Conservation (phyloP, 257 asterid species). For the Anisodus tanguticus region DNA sequence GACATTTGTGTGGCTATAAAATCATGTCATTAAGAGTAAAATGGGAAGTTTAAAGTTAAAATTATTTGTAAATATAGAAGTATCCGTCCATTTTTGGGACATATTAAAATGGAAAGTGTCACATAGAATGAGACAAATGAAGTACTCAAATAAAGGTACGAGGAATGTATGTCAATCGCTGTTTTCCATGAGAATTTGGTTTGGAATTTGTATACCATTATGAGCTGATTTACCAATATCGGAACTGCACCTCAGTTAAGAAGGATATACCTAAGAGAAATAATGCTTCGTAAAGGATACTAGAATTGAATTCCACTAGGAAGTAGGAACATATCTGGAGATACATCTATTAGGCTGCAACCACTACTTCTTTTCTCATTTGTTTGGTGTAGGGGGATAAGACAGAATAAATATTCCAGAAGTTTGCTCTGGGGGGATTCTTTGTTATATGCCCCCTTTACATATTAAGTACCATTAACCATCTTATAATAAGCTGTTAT, state of each 20-base stretch:
- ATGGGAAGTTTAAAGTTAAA: too few species aligned
- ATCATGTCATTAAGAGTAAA: too few species aligned
- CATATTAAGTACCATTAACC: slow-evolving; percentile 1
- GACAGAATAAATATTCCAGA: background rate
- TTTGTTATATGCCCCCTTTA: background rate
- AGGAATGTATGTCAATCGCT: background rate
- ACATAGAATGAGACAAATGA: too few species aligned
- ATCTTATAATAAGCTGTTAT: background rate
- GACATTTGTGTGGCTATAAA: too few species aligned
- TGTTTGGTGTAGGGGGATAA: background rate
- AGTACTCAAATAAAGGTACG: background rate
- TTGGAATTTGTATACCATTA: background rate
- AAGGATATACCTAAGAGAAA: background rate
- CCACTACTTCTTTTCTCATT: background rate
- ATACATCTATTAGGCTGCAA: background rate
- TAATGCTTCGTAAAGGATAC: background rate
- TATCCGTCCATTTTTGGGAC: too few species aligned
- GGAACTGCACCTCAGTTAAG: background rate
- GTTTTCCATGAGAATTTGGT: background rate
- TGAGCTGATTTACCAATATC: background rate
- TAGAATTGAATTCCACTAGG: background rate
- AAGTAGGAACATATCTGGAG: background rate
- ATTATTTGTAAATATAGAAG: too few species aligned
- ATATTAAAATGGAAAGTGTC: too few species aligned
- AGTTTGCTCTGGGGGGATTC: background rate